Evolutionary conservation across 169 alveolate species (phyloP), one percentile per base, ranked within the genome.

Genomic region (Plasmodium falciparum): DNA sequence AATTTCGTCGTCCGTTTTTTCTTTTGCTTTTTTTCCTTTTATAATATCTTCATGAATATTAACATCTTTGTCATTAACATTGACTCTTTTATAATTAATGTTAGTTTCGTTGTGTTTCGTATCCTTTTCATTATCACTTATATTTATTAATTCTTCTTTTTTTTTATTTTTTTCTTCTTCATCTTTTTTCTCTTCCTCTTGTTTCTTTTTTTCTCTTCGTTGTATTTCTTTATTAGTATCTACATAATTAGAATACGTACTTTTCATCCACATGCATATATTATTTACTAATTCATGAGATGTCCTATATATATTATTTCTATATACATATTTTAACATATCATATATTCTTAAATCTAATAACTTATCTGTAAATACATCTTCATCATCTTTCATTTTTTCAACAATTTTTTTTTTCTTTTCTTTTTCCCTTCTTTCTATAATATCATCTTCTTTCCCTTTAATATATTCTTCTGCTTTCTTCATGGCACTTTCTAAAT

Each of bases 391-490:
- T 15, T 86, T 86, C 61, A 86, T 43, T 9, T 86, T 72, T 52
- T 86, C 88, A 0, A 72, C 50, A 1, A 86, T 50, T 49, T 71
- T 72, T 86, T 73, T 70, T 63, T 86, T 73, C 65, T 86, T 86
- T n/a, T 61, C 52, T 9, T 3, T 33, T 72, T 86, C 92, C 50
- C 92, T 86, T 67, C 66, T 63, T 63, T 86, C 78, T 52, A 86
- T 62, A 22, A 86, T 65, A 54, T 70, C 61, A 54, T 86, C 92
- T 65, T 86, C 63, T 20, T 70, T 86, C 5, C 92, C 92, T 65
- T 86, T 70, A 52, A 86, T 71, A 39, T 86, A 86, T 3, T 50
- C 50, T 52, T 86, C 76, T 29, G 88, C 88, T 15, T 39, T 61
- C 62, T 86, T 39, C 67, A 86, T 59, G 0, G 88, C 88, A n/a